phyloP scores from a whole-genome alignment of 106 monocot species.

The Vanilla planifolia region DNA sequence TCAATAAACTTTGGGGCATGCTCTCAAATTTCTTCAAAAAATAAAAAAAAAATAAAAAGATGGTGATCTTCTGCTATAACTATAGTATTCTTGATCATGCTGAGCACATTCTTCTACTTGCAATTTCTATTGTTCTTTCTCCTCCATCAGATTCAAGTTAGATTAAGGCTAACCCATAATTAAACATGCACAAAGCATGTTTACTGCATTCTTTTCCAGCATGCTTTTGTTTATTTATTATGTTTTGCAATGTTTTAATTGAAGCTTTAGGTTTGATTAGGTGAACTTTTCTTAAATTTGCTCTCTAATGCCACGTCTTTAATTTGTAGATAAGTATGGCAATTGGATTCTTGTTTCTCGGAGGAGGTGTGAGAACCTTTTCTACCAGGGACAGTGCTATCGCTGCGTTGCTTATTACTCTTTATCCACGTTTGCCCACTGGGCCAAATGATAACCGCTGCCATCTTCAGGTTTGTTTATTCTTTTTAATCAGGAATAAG shows the following conservation, averaged over 20 bases:
- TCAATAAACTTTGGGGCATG: too few relatives aligned
- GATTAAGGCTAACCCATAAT: too few relatives aligned
- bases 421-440: conserved; percentile 92
- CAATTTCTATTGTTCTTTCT: too few relatives aligned
- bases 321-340: conserved; percentile 79
- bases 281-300: neutral
- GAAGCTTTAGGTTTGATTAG: neutral
- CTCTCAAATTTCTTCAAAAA: too few relatives aligned
- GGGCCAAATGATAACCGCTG: conserved; percentile 98
- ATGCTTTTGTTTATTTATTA: neutral
- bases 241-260: neutral
- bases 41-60: too few relatives aligned
- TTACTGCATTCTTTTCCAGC: neutral
- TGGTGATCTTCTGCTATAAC: too few relatives aligned
- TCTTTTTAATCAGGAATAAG: neutral
- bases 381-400: conserved; percentile 85
- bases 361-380: conserved; percentile 89
- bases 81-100: too few relatives aligned
- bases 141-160: too few relatives aligned
- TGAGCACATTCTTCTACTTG: too few relatives aligned
- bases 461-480: conserved; percentile 70
- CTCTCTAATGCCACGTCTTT: neutral
- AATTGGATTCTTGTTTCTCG: conserved; percentile 94
- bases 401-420: conserved; percentile 81
- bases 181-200: too few relatives aligned